phyloP scores from a whole-genome alignment of 192 early-diverging fungal genomes.

The Podila minutissima region DNA sequence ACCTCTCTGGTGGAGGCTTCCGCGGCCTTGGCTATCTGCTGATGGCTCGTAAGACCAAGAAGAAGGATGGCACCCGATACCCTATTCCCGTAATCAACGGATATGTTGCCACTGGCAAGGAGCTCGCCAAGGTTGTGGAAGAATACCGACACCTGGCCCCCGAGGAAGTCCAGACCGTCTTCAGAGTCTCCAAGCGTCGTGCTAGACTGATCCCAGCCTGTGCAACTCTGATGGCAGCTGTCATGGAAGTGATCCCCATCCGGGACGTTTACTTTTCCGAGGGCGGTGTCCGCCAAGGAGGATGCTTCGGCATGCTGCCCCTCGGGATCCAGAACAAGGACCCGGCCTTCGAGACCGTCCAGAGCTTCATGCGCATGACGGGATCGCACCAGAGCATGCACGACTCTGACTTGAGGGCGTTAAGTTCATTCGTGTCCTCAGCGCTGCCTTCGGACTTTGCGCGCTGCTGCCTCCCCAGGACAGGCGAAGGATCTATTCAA shows the following conservation, averaged over 20 bases:
- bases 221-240: slow-evolving; percentile 57
- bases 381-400: slow-evolving; percentile 42
- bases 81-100: slow-evolving; percentile 68
- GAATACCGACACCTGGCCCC: slow-evolving; percentile 49
- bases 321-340: slow-evolving; percentile 54
- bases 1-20: slow-evolving; percentile 66
- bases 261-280: slow-evolving; percentile 61
- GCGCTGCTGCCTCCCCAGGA: slow-evolving; percentile 26
- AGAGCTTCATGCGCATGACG: slow-evolving; percentile 32
- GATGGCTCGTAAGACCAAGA: slow-evolving; percentile 55
- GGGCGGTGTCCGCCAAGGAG: slow-evolving; percentile 67
- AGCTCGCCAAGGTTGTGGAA: slow-evolving; percentile 43
- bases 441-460: slow-evolving; percentile 31
- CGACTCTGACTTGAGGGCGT: slow-evolving; percentile 23
- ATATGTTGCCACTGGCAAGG: slow-evolving; percentile 54
- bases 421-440: slow-evolving; percentile 31
- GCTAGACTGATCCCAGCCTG: slow-evolving; percentile 64
- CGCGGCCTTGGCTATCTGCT: slow-evolving; percentile 62
- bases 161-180: slow-evolving; percentile 42
- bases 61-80: slow-evolving; percentile 32
- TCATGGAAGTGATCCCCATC: slow-evolving; percentile 53
- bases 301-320: slow-evolving; percentile 56
- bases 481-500: background rate
- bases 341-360: slow-evolving; percentile 56
- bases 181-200: slow-evolving; percentile 64